Evolutionary conservation across 768 basidiomycete genomes (phyloP).

Genomic region (Russula compacta): DNA sequence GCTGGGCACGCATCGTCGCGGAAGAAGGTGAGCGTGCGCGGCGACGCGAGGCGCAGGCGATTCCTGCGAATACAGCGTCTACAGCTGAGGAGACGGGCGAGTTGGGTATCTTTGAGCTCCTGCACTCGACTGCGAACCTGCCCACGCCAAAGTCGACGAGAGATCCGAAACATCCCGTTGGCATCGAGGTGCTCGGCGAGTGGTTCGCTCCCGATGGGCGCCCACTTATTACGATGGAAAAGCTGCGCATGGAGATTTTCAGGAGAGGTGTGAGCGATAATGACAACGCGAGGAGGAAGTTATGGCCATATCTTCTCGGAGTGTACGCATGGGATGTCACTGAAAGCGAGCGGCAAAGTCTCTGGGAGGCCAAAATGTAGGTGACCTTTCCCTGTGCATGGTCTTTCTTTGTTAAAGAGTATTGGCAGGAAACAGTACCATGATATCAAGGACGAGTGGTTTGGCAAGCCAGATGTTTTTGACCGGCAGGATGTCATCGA

Average conservation of each 20-base stretch:
- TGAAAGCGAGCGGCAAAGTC: conserved; percentile 44
- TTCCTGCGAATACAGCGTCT: conserved; percentile 41
- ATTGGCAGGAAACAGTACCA: conserved; percentile 54
- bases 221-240: conserved; percentile 54
- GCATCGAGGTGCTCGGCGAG: conserved; percentile 57
- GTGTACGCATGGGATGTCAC: conserved; percentile 76
- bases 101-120: conserved; percentile 79
- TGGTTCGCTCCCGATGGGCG: conserved; percentile 74
- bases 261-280: conserved; percentile 54
- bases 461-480: conserved; percentile 71
- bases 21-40: conserved; percentile 94
- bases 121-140: conserved; percentile 69
- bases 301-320: conserved; percentile 89
- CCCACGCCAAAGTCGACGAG: conserved; percentile 78
- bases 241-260: conserved; percentile 73
- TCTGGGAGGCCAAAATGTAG: conserved; percentile 60
- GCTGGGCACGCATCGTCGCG: conserved; percentile 95
- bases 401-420: not conserved
- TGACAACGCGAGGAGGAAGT: conserved; percentile 51
- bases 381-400: conserved; percentile 10
- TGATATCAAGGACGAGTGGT: conserved; percentile 72
- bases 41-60: conserved; percentile 62
- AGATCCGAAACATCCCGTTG: conserved; percentile 69
- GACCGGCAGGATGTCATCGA: conserved; percentile 74
- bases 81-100: conserved; percentile 27